phyloP scores from a whole-genome alignment of 371 early-diverging fungal genomes.

The Zancudomyces culisetae region DNA sequence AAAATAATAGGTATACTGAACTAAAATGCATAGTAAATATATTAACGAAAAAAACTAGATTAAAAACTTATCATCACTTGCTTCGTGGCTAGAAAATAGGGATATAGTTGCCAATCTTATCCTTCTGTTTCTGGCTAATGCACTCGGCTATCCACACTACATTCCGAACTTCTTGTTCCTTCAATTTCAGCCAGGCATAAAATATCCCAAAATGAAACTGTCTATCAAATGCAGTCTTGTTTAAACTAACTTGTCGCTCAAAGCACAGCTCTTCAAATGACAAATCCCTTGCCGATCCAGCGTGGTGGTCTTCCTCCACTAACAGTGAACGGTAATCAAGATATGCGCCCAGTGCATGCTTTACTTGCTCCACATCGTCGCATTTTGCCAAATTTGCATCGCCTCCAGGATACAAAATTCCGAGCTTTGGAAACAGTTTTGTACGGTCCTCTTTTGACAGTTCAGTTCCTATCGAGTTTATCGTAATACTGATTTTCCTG shows the following conservation, averaged over 20 bases:
- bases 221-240: conserved; percentile 81
- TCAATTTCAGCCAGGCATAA: conserved; percentile 89
- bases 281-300: conserved; percentile 11
- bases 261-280: conserved; percentile 91
- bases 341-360: conserved; percentile 59
- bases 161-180: conserved; percentile 98
- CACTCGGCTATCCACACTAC: conserved; percentile 99
- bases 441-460: conserved; percentile 86
- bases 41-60: too few species aligned
- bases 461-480: conserved; percentile 94
- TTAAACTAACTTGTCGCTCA: conserved; percentile 80
- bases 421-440: conserved; percentile 78
- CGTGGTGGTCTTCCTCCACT: background rate
- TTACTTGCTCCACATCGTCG: conserved; percentile 90
- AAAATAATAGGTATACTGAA: too few species aligned
- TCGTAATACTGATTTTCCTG: conserved; percentile 89
- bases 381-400: conserved; percentile 52
- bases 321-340: conserved; percentile 31
- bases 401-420: conserved; percentile 84
- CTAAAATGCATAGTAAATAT: too few species aligned
- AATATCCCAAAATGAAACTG: conserved; percentile 96
- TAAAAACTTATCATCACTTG: too few species aligned
- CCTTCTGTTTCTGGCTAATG: conserved; percentile 92
- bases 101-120: conserved; percentile 82
- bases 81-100: conserved; percentile 58